These are phyloP conservation scores for Globisporangium sylvaticum DNA, from an alignment of 352 stramenopile genomes.

Conservation along the genomic window DNA sequence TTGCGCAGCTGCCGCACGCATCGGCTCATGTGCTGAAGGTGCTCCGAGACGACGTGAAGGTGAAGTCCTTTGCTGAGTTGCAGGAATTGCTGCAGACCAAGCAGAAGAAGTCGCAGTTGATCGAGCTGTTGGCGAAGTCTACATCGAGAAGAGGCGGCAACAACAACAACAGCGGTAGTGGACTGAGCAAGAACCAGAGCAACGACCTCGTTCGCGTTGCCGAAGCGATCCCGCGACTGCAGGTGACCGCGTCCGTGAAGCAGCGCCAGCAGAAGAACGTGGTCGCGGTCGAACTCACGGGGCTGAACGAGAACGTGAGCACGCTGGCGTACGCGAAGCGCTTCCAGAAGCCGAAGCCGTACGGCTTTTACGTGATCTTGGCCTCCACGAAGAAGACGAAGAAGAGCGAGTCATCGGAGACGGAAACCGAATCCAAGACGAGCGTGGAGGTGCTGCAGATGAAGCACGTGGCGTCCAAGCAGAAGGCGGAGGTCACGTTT, in stretches of 20 bases:
- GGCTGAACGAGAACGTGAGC: slow-evolving; percentile 24
- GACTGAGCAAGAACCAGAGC: slow-evolving; percentile 29
- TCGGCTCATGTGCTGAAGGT: slow-evolving; percentile 27
- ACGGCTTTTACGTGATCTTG: slow-evolving; percentile 71
- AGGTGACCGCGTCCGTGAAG: slow-evolving; percentile 22
- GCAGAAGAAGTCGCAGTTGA: slow-evolving; percentile 28
- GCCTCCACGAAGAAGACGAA: slow-evolving; percentile 15
- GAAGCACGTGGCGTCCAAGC: slow-evolving; percentile 60
- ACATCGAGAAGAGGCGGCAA: slow-evolving; percentile 8
- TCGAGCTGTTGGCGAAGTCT: slow-evolving; percentile 31
- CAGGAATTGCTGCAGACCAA: slow-evolving; percentile 29
- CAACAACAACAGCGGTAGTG: slow-evolving; percentile 7
- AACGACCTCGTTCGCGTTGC: slow-evolving; percentile 42
- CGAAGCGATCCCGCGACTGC: slow-evolving; percentile 42
- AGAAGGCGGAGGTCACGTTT: slow-evolving; percentile 32
- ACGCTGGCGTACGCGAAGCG: slow-evolving; percentile 35
- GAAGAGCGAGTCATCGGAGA: not conserved
- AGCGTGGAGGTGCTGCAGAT: slow-evolving; percentile 38
- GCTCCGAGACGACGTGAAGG: slow-evolving; percentile 23
- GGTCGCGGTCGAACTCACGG: slow-evolving; percentile 38
- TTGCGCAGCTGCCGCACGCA: slow-evolving; percentile 49
- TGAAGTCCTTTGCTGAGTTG: slow-evolving; percentile 29
- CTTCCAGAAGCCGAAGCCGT: slow-evolving; percentile 63
- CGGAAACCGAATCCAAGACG: not conserved
- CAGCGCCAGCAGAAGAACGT: slow-evolving; percentile 21